Percentiles rank a stretch among this genome's conserved stretches.
Conservation (phyloP, 2,329 filamentous ascomycete genomes). For the Plectosphaerella sp. region DNA sequence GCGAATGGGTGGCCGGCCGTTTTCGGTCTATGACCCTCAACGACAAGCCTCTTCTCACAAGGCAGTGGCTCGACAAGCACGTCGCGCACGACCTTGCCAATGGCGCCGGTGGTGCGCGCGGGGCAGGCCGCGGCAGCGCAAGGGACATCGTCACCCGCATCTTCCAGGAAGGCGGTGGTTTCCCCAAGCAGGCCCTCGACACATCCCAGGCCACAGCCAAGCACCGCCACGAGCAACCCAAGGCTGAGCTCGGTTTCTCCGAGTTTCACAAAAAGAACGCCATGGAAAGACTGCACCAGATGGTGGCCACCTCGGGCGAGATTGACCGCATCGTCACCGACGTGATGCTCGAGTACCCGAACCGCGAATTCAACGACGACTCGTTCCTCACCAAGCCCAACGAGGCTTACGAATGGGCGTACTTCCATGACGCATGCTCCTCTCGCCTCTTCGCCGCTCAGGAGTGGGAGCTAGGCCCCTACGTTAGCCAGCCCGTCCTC, state of each 20-base stretch:
- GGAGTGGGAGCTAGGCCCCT: constrained; percentile 88
- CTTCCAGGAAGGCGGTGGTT: constrained; percentile 75
- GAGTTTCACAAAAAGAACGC: constrained; percentile 69
- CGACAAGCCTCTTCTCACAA: constrained; percentile 51
- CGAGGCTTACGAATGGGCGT: constrained; percentile 86
- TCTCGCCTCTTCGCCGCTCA: constrained; percentile 76
- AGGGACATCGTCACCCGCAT: constrained; percentile 75
- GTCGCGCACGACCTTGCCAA: constrained; percentile 64
- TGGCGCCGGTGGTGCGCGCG: constrained; percentile 67
- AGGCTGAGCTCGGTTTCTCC: constrained; percentile 62
- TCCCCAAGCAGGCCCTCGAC: constrained; percentile 54
- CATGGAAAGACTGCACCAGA: constrained; percentile 67
- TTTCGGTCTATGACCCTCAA: constrained; percentile 45
- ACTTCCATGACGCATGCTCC: constrained; percentile 85
- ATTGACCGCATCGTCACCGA: constrained; percentile 75
- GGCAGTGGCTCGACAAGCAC: constrained; percentile 72
- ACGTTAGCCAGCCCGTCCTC: constrained; percentile 79
- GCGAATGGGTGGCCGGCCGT: constrained; percentile 78
- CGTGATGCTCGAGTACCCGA: constrained; percentile 81
- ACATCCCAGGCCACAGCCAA: constrained; percentile 24
- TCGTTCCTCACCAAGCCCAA: constrained; percentile 84
- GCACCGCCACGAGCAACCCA: constrained; percentile 46
- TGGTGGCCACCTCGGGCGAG: constrained; percentile 76
- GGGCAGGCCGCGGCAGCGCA: constrained; percentile 64
- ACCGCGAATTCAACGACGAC: constrained; percentile 89